Conservation (phyloP, 2,329 filamentous ascomycete genomes). For the Neopestalotiopsis clavispora region DNA sequence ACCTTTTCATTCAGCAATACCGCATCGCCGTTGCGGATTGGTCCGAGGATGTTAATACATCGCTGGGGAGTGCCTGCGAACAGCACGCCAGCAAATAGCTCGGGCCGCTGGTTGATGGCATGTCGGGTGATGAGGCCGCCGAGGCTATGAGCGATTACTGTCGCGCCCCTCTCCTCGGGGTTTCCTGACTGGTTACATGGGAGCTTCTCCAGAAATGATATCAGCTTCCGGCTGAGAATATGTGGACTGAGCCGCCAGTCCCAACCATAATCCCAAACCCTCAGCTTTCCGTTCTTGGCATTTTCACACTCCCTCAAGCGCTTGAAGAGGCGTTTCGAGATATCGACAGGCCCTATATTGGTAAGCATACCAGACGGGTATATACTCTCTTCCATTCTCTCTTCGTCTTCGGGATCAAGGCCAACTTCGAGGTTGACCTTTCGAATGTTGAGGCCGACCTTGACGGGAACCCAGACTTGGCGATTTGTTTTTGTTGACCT, state of each 20-base stretch:
- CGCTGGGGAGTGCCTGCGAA: constrained; percentile 85
- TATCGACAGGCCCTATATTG: constrained; percentile 89
- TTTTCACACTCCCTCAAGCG: constrained; percentile 77
- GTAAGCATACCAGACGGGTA: constrained; percentile 88
- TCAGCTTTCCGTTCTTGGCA: constrained; percentile 69
- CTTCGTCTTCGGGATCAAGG: constrained; percentile 80
- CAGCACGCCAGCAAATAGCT: constrained; percentile 83
- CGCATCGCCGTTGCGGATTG: constrained; percentile 88
- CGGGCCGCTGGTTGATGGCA: constrained; percentile 82
- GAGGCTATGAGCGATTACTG: constrained; percentile 84
- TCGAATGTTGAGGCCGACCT: constrained; percentile 87
- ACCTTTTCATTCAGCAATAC: constrained; percentile 89
- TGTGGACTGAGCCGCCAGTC: constrained; percentile 91
- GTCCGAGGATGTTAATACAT: constrained; percentile 90
- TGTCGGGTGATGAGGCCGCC: constrained; percentile 89
- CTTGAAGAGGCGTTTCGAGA: constrained; percentile 81
- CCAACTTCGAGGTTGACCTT: constrained; percentile 92
- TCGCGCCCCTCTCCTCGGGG: constrained; percentile 67
- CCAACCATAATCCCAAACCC: constrained; percentile 90
- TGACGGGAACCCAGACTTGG: constrained; percentile 94
- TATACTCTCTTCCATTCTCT: constrained; percentile 81
- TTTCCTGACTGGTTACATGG: constrained; percentile 71
- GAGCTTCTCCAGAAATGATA: constrained; percentile 73
- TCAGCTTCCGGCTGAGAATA: constrained; percentile 73
- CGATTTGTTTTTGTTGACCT: constrained; percentile 81